phyloP scores from a whole-genome alignment of 2,329 filamentous ascomycete species.

The Fusarium keratoplasticum region DNA sequence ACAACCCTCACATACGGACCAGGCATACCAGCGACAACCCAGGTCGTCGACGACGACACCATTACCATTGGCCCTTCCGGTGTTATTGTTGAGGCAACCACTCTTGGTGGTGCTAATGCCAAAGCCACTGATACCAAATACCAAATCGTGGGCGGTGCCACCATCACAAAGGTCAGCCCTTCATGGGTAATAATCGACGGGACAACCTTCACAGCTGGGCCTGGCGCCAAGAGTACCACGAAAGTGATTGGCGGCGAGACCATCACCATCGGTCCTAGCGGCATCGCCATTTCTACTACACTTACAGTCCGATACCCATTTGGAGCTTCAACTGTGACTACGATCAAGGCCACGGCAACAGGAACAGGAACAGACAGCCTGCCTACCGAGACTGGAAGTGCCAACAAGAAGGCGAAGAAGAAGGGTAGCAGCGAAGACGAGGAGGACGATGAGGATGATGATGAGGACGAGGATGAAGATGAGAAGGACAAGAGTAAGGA shows the following conservation, averaged over 20 bases:
- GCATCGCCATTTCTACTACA: slow-evolving; percentile 61
- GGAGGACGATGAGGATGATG: not conserved
- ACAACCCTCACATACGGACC: slow-evolving; percentile 60
- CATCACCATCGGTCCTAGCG: slow-evolving; percentile 62
- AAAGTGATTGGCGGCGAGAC: slow-evolving; percentile 62
- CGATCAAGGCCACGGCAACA: slow-evolving; percentile 51
- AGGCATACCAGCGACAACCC: slow-evolving; percentile 47
- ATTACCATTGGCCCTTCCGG: slow-evolving; percentile 62
- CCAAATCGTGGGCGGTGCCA: slow-evolving; percentile 64
- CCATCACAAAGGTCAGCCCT: slow-evolving; percentile 62
- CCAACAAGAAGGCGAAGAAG: slow-evolving; percentile 21
- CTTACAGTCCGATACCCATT: slow-evolving; percentile 60
- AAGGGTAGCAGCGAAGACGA: not conserved
- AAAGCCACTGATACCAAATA: slow-evolving; percentile 52
- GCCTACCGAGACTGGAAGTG: slow-evolving; percentile 44
- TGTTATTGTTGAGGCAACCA: slow-evolving; percentile 54
- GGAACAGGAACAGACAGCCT: slow-evolving; percentile 35
- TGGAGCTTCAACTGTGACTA: slow-evolving; percentile 56
- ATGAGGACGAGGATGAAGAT: slow-evolving; percentile 31
- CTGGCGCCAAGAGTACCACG: slow-evolving; percentile 55
- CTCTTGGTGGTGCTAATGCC: slow-evolving; percentile 57
- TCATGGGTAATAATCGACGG: slow-evolving; percentile 62
- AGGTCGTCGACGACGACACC: slow-evolving; percentile 62
- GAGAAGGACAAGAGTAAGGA: slow-evolving; percentile 30
- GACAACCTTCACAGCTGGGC: slow-evolving; percentile 63